These are phyloP conservation scores for Alternaria tenuissima DNA, from an alignment of 2,329 filamentous ascomycete species.

Conservation along the genomic window DNA sequence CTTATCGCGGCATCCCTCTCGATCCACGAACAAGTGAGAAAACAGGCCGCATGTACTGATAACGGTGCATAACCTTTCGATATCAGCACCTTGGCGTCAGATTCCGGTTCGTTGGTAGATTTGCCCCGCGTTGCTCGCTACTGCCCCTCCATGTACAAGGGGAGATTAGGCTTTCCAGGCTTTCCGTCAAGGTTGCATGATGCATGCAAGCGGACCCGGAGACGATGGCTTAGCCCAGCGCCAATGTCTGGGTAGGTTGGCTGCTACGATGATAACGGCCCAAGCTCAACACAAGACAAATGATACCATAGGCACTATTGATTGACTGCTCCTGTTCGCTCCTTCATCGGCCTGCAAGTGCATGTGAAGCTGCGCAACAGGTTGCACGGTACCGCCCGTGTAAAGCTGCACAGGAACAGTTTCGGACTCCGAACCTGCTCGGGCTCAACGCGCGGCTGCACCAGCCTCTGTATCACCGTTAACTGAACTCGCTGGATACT, in stretches of 20 bases:
- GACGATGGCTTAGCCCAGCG: conserved; percentile 6
- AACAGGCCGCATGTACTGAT: conserved; percentile 22
- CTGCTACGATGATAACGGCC: conserved; percentile 3
- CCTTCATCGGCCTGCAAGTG: background rate
- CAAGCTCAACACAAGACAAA: background rate
- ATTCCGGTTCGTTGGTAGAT: conserved; percentile 15
- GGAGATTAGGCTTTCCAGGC: conserved; percentile 9
- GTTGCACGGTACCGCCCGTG: conserved; percentile 16
- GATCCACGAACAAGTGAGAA: conserved; percentile 5
- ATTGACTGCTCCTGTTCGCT: background rate
- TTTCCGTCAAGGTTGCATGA: conserved; percentile 11
- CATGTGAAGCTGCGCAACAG: background rate
- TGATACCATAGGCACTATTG: background rate
- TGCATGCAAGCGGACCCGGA: conserved; percentile 7
- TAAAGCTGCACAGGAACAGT: conserved; percentile 13
- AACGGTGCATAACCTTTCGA: conserved; percentile 29
- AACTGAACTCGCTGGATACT: conserved; percentile 47
- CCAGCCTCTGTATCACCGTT: conserved; percentile 38
- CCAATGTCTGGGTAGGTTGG: conserved; percentile 4
- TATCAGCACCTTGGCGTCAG: conserved; percentile 23
- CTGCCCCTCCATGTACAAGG: conserved; percentile 24
- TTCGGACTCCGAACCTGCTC: conserved; percentile 14
- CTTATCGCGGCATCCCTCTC: conserved; percentile 19
- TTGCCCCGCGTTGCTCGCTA: conserved; percentile 22
- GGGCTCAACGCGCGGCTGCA: conserved; percentile 32